Base-by-base conservation (phyloP, 306 rosid genomes). In the Notholithocarpus densiflorus region DNA sequence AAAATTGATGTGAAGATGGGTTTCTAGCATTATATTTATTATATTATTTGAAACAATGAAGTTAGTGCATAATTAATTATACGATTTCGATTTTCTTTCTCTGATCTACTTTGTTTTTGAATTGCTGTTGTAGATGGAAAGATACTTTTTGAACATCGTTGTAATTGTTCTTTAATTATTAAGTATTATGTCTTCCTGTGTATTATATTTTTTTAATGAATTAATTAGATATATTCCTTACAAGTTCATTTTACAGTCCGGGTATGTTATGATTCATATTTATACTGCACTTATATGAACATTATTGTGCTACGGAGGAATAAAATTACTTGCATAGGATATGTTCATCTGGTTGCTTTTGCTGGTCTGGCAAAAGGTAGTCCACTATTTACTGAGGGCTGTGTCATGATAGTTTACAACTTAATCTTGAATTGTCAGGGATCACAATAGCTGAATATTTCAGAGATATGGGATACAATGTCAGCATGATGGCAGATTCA, bases 401-500 rank as follows among this genome's bases (percentile, higher is more conserved):
- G 53, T 65, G 23, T 31, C n/a, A 13, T 48, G 34, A 52, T 56
- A 6, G 32, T 71, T 72, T 71, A 18, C 68, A 68, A 77, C 59
- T 56, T 31, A 68, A 59, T 76, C 81, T 75, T 57, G 79, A 29
- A 83, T 84, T 84, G 12, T 73, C 91, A 96, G 99, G 99, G 81
- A 96, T 96, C 86, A 96, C 99, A 71, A 82, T 96, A 76, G 99
- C 99, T 4, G 99, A 96, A 83, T 96, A 96, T 81, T 96, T 96
- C 68, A 96, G 99, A 93, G 99, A 96, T 84, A 96, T 96, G 99
- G 99, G 99, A 62, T 91, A 96, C 88, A 96, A 96, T 85, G 99
- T 96, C 78, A 96, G 99, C 82, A 96, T 96, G 99, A 96, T 96
- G 99, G 99, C 99, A 71, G 99, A 96, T 87, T 96, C 99, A 62